Conservation (phyloP, 108 stramenopile species). For the Mayamaea pseudoterrestris region DNA sequence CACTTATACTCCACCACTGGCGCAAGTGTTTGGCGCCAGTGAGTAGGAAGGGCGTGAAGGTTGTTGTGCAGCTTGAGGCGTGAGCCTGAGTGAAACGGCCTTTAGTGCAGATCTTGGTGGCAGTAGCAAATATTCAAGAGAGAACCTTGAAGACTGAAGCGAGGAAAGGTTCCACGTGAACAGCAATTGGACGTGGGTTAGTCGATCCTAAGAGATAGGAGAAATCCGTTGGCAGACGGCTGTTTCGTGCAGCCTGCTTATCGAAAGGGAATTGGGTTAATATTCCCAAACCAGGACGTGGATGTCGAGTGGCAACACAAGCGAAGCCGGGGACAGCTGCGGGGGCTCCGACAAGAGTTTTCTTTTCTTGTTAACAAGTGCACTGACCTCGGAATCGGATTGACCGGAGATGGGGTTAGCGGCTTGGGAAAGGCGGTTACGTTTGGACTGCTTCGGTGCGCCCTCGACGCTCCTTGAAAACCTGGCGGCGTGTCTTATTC, state of each 20-base stretch:
- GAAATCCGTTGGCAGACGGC: constrained; percentile 74
- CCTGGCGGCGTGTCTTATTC: constrained; percentile 78
- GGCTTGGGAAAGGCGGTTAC: constrained; percentile 75
- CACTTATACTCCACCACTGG: constrained; percentile 38
- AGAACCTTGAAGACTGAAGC: constrained; percentile 89
- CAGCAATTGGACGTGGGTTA: constrained; percentile 87
- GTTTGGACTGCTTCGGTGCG: constrained; percentile 77
- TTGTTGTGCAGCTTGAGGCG: constrained; percentile 77
- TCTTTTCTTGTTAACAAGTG: constrained; percentile 86
- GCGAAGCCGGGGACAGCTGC: constrained; percentile 79
- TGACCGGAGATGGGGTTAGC: constrained; percentile 80
- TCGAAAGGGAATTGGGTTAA: constrained; percentile 91
- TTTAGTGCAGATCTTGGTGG: constrained; percentile 95
- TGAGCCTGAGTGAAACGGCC: constrained; percentile 86
- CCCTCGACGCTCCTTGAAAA: constrained; percentile 83
- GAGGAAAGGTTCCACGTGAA: constrained; percentile 85
- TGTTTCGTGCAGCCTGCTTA: constrained; percentile 72
- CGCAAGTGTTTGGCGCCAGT: constrained; percentile 14
- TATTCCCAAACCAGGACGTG: constrained; percentile 88
- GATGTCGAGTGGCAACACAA: constrained; percentile 89
- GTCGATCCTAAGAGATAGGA: constrained; percentile 89
- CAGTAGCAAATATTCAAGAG: constrained; percentile 96
- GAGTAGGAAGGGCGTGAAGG: constrained; percentile 93
- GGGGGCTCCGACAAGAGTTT: constrained; percentile 83
- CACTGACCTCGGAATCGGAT: constrained; percentile 83